phyloP scores from a whole-genome alignment of 2,329 filamentous ascomycete genomes.

The Bisporella sp. region DNA sequence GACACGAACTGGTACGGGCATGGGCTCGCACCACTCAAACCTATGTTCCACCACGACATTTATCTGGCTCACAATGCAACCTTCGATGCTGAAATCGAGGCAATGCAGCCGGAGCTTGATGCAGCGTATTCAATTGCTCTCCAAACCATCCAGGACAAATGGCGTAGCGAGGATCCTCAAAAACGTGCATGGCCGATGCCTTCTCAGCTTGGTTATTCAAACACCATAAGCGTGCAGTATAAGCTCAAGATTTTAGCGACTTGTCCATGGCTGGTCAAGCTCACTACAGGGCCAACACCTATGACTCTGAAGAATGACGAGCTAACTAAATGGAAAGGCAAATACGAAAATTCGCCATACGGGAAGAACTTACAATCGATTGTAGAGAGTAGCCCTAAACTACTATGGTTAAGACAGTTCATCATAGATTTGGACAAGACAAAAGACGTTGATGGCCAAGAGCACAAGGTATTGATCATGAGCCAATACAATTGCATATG shows the following conservation, averaged over 20 bases:
- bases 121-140: background rate
- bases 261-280: slow-evolving; percentile 11
- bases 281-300: background rate
- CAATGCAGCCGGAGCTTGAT: background rate
- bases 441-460: slow-evolving; percentile 2
- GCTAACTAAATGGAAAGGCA: background rate
- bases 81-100: slow-evolving; percentile 1
- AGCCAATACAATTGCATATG: slow-evolving; percentile 11
- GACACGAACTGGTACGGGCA: slow-evolving; percentile 14
- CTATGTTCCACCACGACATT: slow-evolving; percentile 14
- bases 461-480: slow-evolving; percentile 15
- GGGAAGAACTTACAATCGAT: slow-evolving; percentile 6
- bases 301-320: slow-evolving; percentile 9
- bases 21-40: slow-evolving; percentile 12
- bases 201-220: slow-evolving; percentile 4
- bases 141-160: background rate
- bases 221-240: background rate
- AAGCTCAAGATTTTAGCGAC: slow-evolving; percentile 10
- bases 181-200: background rate
- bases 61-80: slow-evolving; percentile 3
- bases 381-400: slow-evolving; percentile 12
- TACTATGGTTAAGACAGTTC: slow-evolving; percentile 11
- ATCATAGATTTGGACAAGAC: slow-evolving; percentile 2
- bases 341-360: slow-evolving; percentile 5
- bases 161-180: background rate